A percentile compares a stretch with the other conserved stretches of the same genome.
phyloP scores from a whole-genome alignment of 2,329 filamentous ascomycete species.

The Pseudogymnoascus sp. region DNA sequence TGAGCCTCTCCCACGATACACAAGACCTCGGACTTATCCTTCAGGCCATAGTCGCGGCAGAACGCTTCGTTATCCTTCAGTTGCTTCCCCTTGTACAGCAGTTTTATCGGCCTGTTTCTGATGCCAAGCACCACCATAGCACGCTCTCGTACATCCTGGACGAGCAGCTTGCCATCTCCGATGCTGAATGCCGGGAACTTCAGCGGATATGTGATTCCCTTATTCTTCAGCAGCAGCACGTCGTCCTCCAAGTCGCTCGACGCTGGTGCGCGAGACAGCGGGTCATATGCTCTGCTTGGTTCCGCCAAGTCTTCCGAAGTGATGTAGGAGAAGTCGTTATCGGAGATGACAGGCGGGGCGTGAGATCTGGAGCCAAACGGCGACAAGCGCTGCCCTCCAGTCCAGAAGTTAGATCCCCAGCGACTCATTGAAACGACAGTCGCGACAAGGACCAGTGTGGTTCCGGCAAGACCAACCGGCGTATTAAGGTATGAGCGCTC shows the following conservation, averaged over 20 bases:
- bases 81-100: constrained; percentile 66
- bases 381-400: constrained; percentile 20
- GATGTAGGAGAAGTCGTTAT: constrained; percentile 75
- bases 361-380: constrained; percentile 30
- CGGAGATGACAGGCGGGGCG: constrained; percentile 53
- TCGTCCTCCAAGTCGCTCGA: constrained; percentile 52
- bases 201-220: constrained; percentile 56
- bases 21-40: constrained; percentile 54
- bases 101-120: constrained; percentile 50
- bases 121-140: constrained; percentile 59
- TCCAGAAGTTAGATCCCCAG: constrained; percentile 26
- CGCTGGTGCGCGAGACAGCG: constrained; percentile 32
- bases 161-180: constrained; percentile 61
- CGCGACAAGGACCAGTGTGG: constrained; percentile 20
- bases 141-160: constrained; percentile 60
- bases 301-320: constrained; percentile 64
- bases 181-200: constrained; percentile 71
- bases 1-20: constrained; percentile 45
- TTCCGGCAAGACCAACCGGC: constrained; percentile 21
- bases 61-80: constrained; percentile 55
- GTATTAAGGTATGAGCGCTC: constrained; percentile 25
- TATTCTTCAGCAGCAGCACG: constrained; percentile 61
- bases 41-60: constrained; percentile 52
- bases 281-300: constrained; percentile 36
- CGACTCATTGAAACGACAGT: constrained; percentile 27